Conservation (phyloP, 495 filamentous ascomycete species). For the Poronia punctata region DNA sequence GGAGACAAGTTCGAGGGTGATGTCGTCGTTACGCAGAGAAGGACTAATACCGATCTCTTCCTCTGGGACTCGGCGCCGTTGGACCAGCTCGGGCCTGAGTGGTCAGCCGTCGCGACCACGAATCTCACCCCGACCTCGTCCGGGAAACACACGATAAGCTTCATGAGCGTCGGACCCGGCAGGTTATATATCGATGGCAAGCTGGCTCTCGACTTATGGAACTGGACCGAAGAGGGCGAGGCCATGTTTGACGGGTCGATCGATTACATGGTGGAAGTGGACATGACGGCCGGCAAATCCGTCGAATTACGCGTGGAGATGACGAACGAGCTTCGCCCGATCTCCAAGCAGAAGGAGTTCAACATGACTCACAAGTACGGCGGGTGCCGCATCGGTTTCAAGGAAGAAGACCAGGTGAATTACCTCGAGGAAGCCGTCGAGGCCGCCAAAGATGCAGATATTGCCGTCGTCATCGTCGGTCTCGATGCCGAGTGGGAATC, state of each 20-base stretch:
- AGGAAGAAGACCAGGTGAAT: constrained; percentile 60
- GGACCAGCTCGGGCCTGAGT: constrained; percentile 48
- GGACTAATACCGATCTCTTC: constrained; percentile 57
- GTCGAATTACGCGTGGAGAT: constrained; percentile 49
- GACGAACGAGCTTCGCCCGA: constrained; percentile 54
- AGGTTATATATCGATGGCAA: constrained; percentile 62
- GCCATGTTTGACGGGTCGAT: constrained; percentile 54
- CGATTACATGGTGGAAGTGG: constrained; percentile 46
- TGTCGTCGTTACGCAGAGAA: constrained; percentile 45
- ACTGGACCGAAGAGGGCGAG: constrained; percentile 60
- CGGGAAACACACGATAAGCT: constrained; percentile 67
- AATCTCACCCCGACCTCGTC: constrained; percentile 43
- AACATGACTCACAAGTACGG: constrained; percentile 55
- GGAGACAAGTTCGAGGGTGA: constrained; percentile 55
- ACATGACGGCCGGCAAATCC: constrained; percentile 43
- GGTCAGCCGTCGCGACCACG: constrained; percentile 54
- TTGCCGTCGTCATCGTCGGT: constrained; percentile 73
- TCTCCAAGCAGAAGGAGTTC: constrained; percentile 42
- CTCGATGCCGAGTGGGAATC: constrained; percentile 84
- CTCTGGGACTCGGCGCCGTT: constrained; percentile 63
- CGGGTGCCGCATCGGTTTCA: constrained; percentile 72
- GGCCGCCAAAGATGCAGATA: constrained; percentile 59
- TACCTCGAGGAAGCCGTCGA: constrained; percentile 65
- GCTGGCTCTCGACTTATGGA: constrained; percentile 65
- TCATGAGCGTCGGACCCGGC: constrained; percentile 69